Base-by-base conservation (phyloP, 768 basidiomycete genomes). In the Serendipita sp. region DNA sequence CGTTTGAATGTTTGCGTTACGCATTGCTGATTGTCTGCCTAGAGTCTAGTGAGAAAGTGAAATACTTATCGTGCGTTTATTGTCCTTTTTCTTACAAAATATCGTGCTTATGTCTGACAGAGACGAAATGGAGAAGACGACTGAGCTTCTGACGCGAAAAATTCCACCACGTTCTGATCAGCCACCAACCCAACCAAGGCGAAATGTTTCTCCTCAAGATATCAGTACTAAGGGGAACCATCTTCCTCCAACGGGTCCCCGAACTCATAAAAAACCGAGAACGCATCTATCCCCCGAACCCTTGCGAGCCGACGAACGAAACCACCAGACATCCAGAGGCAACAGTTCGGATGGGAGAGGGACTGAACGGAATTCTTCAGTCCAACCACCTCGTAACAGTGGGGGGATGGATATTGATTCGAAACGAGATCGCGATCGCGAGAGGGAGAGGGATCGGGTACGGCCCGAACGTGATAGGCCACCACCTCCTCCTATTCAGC, bases 11-110 rank as follows among this genome's bases (percentile, higher is more conserved):
- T 41, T 47, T 13, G 24, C 28, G 32, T 10, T 58, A 60, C 30
- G 28, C 13, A 46, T 24, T 63, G 28, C 45, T 68, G 3, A 13
- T 67, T 56, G 24, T 37, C 15, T 38, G 34, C 28, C 35, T 69
- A 92, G 90, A 91, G 74, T 92, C 90, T 2, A 87, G 92, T 70
- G 78, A 82, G 69, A 83, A 82, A 45, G 86, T 92, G 63, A 71
- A 77, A 15, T 79, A 81, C 0, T 76, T 92, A 53, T 86, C 87
- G 90, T 91, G 75, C 73, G 88, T 81, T 54, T 65, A 18, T 28
- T 35, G 54, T 15, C 3, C 63, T 53, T 51, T 37, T 68, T 51
- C 44, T 63, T 4, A 41, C 65, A 60, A 66, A 64, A 54, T 24
- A 69, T 68, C 30, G 64, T 67, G 67, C 72, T 68, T 38, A 34